Percentiles rank a stretch among this genome's conserved stretches.
Conservation (phyloP, 2,329 filamentous ascomycete species). For the Talaromyces sp. region DNA sequence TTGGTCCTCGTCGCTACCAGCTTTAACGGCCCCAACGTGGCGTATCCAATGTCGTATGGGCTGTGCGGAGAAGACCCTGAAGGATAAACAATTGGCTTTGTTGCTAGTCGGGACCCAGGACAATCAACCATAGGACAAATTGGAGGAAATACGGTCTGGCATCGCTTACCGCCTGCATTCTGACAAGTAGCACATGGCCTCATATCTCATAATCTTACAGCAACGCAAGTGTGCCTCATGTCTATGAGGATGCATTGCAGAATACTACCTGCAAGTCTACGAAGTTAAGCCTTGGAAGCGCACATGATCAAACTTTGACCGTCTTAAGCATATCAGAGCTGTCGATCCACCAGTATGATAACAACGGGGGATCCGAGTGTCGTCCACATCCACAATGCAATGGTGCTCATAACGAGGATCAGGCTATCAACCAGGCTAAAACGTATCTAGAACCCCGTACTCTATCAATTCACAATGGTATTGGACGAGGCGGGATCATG, state of each 20-base stretch:
- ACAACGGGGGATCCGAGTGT: slow-evolving; percentile 6
- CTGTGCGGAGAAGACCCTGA: slow-evolving; percentile 7
- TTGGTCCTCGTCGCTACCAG: background rate
- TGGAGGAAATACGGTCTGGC: background rate
- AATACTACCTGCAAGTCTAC: background rate
- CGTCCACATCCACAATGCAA: background rate
- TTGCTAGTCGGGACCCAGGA: background rate
- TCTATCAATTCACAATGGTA: background rate
- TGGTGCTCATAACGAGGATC: background rate
- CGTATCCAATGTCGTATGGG: background rate
- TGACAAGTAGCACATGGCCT: background rate
- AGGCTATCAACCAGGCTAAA: background rate
- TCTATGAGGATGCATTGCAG: background rate
- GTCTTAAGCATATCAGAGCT: background rate
- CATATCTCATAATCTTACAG: background rate
- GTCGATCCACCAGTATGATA: background rate
- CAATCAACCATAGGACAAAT: background rate
- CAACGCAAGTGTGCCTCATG: background rate
- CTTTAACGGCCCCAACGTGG: background rate
- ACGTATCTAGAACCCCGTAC: background rate
- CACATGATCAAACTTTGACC: background rate
- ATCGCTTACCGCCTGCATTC: background rate
- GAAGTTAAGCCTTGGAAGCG: background rate
- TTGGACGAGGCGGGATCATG: background rate
- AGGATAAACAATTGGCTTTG: background rate